A percentile compares a stretch with the other conserved stretches of the same genome.
Conservation (phyloP, 768 basidiomycete species). For the Lentinula guzmanii region DNA sequence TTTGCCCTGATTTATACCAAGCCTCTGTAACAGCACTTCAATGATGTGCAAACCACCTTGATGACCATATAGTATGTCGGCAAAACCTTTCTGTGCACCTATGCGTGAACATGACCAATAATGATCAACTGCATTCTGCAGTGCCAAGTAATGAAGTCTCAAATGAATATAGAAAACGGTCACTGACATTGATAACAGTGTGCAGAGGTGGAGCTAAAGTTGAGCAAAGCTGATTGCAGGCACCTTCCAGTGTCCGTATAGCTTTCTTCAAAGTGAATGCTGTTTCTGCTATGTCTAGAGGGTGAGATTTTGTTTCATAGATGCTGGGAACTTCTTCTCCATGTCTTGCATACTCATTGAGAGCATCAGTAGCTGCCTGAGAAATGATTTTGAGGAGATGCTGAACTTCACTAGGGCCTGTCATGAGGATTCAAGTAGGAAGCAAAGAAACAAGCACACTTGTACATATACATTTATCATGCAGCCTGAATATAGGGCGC, state of each 20-base stretch:
- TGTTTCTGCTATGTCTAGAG: slow-evolving; percentile 20
- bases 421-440: neutral
- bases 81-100: neutral
- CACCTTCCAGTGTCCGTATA: slow-evolving; percentile 26
- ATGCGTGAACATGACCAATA: neutral
- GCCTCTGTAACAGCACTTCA: neutral
- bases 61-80: neutral
- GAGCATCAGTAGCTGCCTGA: slow-evolving; percentile 23
- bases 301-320: slow-evolving; percentile 18
- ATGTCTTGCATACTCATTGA: slow-evolving; percentile 23
- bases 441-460: too few relatives aligned
- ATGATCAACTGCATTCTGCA: neutral
- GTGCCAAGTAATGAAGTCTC: neutral
- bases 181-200: slow-evolving; percentile 23
- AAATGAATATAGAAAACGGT: neutral
- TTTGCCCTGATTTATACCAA: neutral
- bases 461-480: too few relatives aligned
- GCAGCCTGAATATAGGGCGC: too few relatives aligned
- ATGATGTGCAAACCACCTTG: neutral
- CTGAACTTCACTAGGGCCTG: neutral
- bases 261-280: slow-evolving; percentile 16
- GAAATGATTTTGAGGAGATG: slow-evolving; percentile 22
- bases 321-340: slow-evolving; percentile 21
- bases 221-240: slow-evolving; percentile 26
- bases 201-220: slow-evolving; percentile 27